Conservation (phyloP, 352 stramenopile genomes). For the Globisporangium sylvaticum region DNA sequence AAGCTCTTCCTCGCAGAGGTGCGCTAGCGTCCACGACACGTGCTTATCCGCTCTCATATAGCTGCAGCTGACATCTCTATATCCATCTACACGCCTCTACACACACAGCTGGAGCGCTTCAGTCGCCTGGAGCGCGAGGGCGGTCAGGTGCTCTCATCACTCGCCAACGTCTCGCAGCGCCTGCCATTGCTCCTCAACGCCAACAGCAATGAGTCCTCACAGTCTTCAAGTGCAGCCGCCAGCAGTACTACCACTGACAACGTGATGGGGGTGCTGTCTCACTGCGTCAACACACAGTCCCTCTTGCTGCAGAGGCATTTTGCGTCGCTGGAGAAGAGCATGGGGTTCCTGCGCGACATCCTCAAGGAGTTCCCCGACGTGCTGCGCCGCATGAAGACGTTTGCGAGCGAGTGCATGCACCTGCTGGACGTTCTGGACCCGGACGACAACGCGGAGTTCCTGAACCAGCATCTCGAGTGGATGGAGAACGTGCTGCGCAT, state of each 20-base stretch:
- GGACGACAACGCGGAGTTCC: slow-evolving; percentile 3
- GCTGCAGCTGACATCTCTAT: background rate
- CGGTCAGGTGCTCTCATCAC: slow-evolving; percentile 56
- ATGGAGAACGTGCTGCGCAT: slow-evolving; percentile 71
- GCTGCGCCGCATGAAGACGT: slow-evolving; percentile 34
- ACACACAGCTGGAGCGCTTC: slow-evolving; percentile 39
- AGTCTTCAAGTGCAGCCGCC: background rate
- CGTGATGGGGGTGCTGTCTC: slow-evolving; percentile 43
- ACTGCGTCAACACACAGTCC: slow-evolving; percentile 28
- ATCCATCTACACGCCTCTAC: background rate
- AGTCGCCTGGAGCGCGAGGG: slow-evolving; percentile 55
- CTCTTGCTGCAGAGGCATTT: slow-evolving; percentile 65
- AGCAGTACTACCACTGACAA: background rate
- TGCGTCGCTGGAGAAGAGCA: slow-evolving; percentile 63
- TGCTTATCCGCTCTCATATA: background rate
- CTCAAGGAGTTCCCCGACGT: slow-evolving; percentile 45
- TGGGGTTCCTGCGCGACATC: slow-evolving; percentile 48
- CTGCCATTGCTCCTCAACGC: slow-evolving; percentile 35
- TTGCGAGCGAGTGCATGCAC: slow-evolving; percentile 29
- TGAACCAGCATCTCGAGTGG: slow-evolving; percentile 54
- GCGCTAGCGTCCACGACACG: background rate
- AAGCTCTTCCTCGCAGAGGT: slow-evolving; percentile 65
- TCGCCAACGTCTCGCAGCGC: slow-evolving; percentile 62
- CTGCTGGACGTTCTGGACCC: slow-evolving; percentile 24
- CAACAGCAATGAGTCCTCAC: background rate